Evolutionary conservation across 805 yeast species (phyloP), one percentile per base, ranked within the genome.

Genomic region (Suhomyces tanzawaensis): DNA sequence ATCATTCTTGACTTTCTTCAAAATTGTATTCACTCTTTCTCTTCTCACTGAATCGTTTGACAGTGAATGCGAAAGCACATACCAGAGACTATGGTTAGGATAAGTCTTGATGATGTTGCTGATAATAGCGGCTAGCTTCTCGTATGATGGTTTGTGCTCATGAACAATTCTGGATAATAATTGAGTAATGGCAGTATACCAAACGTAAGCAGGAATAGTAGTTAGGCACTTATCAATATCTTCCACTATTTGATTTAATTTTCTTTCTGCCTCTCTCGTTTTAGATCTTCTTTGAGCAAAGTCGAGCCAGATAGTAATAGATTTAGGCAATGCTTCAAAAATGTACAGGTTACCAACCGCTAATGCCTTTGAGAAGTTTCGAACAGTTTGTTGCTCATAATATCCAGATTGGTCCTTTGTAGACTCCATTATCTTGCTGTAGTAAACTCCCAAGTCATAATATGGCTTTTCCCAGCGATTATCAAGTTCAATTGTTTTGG

Each of bases 301-400:
- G 49, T 90, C 96, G 17, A 93, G 66, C 99, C 99, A 93, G 7
- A 86, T 73, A 0, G 96, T 88, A 4, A 90, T 74, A n/a, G 87
- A 76, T 51, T 88, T 89, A 0, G 99, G 98, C 15, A 93, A 64
- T 0, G 91, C 83, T 60, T 93, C 97, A 53, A 80, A 80, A 2
- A 86, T 74, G 52, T 79, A 83, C 25, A 76, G 72, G 3, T 81
- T 71, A 1, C 93, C 88, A 28, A 71, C 66, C 7, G 72, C 70
- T 18, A 86, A 69, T 0, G 91, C 77, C 22, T 74, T 69, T 22
- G 79, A 61, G 51, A 82, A 85, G 28, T 73, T 66, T 7, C 69
- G 55, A 7, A 85, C 75, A 25, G 82, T 76, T 14, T 69, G 70
- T 16, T 63, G 66, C 45, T 84, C 85, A 43, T 75, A 66, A 7